phyloP scores from a whole-genome alignment of 208 protist species.

The Leishmania amazonensis region DNA sequence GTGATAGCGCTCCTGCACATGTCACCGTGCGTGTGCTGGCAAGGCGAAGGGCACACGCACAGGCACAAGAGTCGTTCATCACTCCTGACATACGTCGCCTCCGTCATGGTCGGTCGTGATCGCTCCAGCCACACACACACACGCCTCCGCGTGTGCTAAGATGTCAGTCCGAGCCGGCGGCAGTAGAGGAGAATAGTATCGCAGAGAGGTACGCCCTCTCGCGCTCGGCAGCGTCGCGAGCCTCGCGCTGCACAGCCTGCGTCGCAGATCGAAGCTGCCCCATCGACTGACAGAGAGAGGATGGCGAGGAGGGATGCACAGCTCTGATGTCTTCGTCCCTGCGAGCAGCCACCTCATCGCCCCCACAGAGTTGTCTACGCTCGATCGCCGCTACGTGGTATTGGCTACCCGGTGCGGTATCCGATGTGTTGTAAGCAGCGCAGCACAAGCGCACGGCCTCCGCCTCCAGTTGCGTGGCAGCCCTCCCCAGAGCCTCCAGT shows the following conservation, averaged over 20 bases:
- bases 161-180: neutral
- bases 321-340: neutral
- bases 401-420: neutral
- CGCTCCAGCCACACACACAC: neutral
- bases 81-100: neutral
- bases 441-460: constrained; percentile 11
- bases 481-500: constrained; percentile 15
- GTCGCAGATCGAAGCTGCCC: constrained; percentile 26
- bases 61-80: neutral
- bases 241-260: constrained; percentile 33
- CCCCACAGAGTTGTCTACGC: neutral
- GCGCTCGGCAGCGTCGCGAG: constrained; percentile 29
- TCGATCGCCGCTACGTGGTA: neutral
- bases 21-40: neutral
- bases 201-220: constrained; percentile 34
- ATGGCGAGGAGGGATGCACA: neutral
- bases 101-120: neutral
- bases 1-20: neutral
- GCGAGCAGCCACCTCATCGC: neutral
- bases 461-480: constrained; percentile 20
- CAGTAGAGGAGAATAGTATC: constrained; percentile 25
- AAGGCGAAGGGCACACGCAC: neutral
- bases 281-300: constrained; percentile 20
- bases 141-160: neutral
- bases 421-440: neutral